Evolutionary conservation across 257 asterid species (phyloP), one percentile per base, ranked within the genome.

Genomic region (Nicotiana undulata): DNA sequence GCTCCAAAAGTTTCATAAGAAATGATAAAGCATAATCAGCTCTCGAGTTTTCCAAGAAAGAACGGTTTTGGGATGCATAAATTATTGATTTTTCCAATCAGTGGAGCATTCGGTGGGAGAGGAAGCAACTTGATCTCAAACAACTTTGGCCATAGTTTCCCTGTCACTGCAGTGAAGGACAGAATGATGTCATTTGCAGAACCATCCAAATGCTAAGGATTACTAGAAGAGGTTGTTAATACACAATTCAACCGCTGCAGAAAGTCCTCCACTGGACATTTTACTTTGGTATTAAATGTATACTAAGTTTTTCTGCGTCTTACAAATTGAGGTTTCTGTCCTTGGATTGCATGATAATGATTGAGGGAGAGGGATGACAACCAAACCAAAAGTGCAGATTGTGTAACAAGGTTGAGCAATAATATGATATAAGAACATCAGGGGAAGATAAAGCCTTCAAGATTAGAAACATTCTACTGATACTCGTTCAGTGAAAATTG

Each of bases 91-190:
- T 89, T 88, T 66, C 88, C 88, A 5, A 72, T 26, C 81, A 88
- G 82, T 68, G 91, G 87, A 84, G 72, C 83, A 79, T 75, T 77
- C 78, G 84, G 16, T 10, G 84, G 88, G 5, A 76, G 86, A 6
- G 81, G 88, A 1, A 58, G 88, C 88, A 89, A 83, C 87, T 87
- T 89, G 75, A 92, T 85, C 87, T 92, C 94, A 55, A 80, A 92
- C 6, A 90, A 82, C 88, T 88, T 92, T 6, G 93, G 97, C 97
- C 97, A 92, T 40, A 92, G 88, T 83, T 92, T 92, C 49, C 97
- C 97, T 63, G 93, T 92, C 85, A 92, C 97, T 92, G 92, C 58
- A 61, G 55, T 65, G 22, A 59, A 72, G 40, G 49, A 72, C 78
- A 46, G 37, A 59, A 17, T 9, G 22, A 51, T 16, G 3, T 29